These are phyloP conservation scores for Aspergillus hancockii DNA, from an alignment of 495 filamentous ascomycete species.

Conservation along the genomic window DNA sequence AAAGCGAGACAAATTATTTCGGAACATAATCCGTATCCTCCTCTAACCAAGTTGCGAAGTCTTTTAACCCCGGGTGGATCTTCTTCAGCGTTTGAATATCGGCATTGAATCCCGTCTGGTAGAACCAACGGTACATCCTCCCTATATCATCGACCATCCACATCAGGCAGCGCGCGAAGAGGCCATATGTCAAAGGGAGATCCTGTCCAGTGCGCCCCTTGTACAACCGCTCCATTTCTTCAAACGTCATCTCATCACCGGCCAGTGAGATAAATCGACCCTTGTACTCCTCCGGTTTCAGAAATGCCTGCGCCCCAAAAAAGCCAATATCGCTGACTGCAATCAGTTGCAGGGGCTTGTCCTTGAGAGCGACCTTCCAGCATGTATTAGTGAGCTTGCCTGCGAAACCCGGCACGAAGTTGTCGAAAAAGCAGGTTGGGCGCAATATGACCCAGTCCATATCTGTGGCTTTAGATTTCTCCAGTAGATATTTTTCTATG, in stretches of 20 bases:
- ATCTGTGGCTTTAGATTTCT: constrained; percentile 24
- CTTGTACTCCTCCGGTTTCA: constrained; percentile 43
- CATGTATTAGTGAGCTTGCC: constrained; percentile 59
- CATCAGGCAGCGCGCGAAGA: constrained; percentile 41
- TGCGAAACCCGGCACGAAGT: constrained; percentile 54
- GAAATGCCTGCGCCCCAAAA: constrained; percentile 62
- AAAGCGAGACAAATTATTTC: not conserved
- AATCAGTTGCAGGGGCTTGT: constrained; percentile 58
- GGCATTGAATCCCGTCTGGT: constrained; percentile 57
- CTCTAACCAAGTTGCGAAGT: constrained; percentile 61
- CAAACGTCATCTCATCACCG: constrained; percentile 58
- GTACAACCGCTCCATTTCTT: constrained; percentile 50
- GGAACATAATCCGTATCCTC: constrained; percentile 49
- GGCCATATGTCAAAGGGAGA: constrained; percentile 50
- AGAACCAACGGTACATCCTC: constrained; percentile 65
- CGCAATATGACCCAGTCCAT: constrained; percentile 64
- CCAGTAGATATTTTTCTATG: constrained; percentile 61
- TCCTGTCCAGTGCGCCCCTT: constrained; percentile 43
- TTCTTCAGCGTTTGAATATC: constrained; percentile 54
- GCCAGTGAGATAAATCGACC: constrained; percentile 53
- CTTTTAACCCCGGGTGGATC: constrained; percentile 52
- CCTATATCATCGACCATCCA: constrained; percentile 52
- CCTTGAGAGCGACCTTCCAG: constrained; percentile 45
- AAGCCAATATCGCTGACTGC: constrained; percentile 60
- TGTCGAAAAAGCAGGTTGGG: constrained; percentile 68